Base-by-base conservation (phyloP, 2,329 filamentous ascomycete species). In the Aureobasidium sp. region DNA sequence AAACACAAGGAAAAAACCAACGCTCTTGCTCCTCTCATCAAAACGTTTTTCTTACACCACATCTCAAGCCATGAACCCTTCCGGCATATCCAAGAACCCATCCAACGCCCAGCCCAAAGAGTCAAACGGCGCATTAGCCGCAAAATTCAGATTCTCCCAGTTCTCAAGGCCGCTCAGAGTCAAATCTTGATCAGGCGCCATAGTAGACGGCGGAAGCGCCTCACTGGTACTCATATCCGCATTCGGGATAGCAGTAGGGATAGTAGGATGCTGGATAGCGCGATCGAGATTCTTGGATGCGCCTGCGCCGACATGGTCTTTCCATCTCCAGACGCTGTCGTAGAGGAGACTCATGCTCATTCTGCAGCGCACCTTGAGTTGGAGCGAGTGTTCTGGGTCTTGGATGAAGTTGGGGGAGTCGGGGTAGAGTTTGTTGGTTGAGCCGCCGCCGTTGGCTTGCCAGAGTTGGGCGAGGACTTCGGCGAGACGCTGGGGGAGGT, bases 81-180 rank as follows among this genome's bases (percentile, higher is more conserved):
- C 62, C 1, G 89, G 90, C 71, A 93, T 88, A 71, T 92, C 89
- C 64, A 94, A 80, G 37, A 93, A 80, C 15, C 90, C 90, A 73
- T 97, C 92, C 64, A 97, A 79, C 80, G 96, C 91, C 92, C 92
- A 97, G 73, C 93, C 90, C 69, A 96, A 82, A 0, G 92, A 90
- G 75, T 96, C 91, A 70, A 96, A 96, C 65, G 95, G 90, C 73
- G 96, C 90, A 73, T 91, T 91, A 5, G 67, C 65, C 9, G 69
- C 76, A 37, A 76, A 78, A 49, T 74, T 75, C 7, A 62, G 29
- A 53, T 75, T 66, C 41, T 77, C 49, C 75, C 74, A 65, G 17
- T 63, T 68, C 68, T 65, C 68, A 53, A 69, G 68, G 8, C 52
- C 59, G 52, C 65, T 67, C 67, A 70, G 70, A 11, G 63, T 66